Base-by-base conservation (phyloP, 208 protist genomes). In the Strigomonas oncopelti region DNA sequence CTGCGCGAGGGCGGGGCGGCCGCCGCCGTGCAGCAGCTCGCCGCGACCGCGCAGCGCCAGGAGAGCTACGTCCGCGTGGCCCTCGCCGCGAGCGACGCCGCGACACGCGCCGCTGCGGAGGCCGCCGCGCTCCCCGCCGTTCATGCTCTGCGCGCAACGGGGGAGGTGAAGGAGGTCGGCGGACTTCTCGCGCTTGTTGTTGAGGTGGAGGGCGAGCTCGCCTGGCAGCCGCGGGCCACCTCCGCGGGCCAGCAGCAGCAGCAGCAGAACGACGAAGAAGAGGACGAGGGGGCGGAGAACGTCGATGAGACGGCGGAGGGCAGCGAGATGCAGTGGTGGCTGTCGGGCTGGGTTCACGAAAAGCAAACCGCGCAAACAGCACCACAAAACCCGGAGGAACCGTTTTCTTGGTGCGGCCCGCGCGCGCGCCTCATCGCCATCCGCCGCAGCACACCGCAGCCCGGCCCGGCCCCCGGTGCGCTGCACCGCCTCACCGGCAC, bases 121-220 rank as follows among this genome's bases (percentile, higher is more conserved):
- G 75, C 73, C 20, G 71, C 61, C 0, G 61, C 55, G 20, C 38
- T 88, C 18, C 83, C 79, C 20, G 71, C 52, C 48, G 73, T 89
- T 0, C 66, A 59, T 4, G 55, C 66, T 9, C 59, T 92, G 1
- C 59, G 25, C 34, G 82, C 86, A 13, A 65, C 28, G 36, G 86
- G 86, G 16, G 65, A 62, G 13, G 67, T 87, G 31, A 61, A 69
- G 65, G 63, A 75, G 36, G 61, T 81, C 61, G 61, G 82, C 20
- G 78, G 74, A 14, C 62, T 34, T 7, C 62, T 84, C 9, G 74
- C 72, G 31, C 81, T 85, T 69, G 61, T 84, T 27, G 46, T 91
- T 4, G 65, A 67, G 27, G 81, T 85, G n/a, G 45, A 42, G 14
- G 81, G 73, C 8, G 60, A 67, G 70, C 65, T 91, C 58, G 48